Base-by-base conservation (phyloP, 768 basidiomycete species). In the Tylopilus intermedius region DNA sequence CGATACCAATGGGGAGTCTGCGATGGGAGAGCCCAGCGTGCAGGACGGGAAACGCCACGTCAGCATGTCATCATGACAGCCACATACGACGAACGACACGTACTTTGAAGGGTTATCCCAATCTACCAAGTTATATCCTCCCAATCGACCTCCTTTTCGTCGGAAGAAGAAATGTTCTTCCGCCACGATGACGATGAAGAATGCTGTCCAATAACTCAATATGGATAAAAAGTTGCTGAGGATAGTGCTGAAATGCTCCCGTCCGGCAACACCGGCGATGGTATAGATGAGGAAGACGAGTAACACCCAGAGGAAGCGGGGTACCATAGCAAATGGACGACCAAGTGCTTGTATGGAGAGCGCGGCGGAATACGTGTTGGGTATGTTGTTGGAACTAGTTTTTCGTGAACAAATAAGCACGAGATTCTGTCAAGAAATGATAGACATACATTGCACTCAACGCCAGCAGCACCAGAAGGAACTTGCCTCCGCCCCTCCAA, bases 91-190 rank as follows among this genome's bases (percentile, higher is more conserved):
- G n/a, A n/a, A 40, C n/a, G 14, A 7, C 26, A 64, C 71, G 35
- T 41, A 75, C 71, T 57, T 66, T 27, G 64, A 64, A 5, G 73
- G 72, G 1, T 57, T 60, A 51, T 81, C 79, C 69, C 76, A 81
- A 48, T 73, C 77, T 13, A 70, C 67, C 49, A 81, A 51, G 54
- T 80, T 75, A 54, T 81, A 81, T n/a, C 79, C 80, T 2, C 74
- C 76, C 8, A 79, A 59, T 2, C 59, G 59, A 10, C 77, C 74
- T 0, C 67, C 62, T 41, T 58, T 62, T 6, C 73, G 56, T 50
- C 80, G 64, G 56, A 77, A 78, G n/a, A 78, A 59, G 56, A 70
- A 74, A 51, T 79, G 77, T 56, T 79, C 77, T 38, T 76, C 76
- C 0, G 65, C 62, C 5, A 77, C 63, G 42, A 79, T 72, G 35